phyloP scores from a whole-genome alignment of 768 basidiomycete genomes.

The Suillus subaureus region DNA sequence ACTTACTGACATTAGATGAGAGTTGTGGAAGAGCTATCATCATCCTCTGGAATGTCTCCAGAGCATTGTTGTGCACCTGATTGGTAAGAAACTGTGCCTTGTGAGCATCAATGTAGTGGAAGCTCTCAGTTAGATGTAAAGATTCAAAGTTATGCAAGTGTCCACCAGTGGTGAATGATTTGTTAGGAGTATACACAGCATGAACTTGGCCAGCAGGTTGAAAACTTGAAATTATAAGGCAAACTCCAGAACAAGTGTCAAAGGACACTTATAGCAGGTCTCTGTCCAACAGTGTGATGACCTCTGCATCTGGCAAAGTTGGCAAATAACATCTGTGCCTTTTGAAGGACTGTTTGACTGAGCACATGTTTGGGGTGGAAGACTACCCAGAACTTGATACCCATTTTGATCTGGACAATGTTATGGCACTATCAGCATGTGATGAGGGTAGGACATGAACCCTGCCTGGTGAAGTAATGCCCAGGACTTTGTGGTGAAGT shows the following conservation, averaged over 20 bases:
- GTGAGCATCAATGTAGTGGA: not conserved
- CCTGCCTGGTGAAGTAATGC: conserved; percentile 11
- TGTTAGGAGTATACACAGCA: not conserved
- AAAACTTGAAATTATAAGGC: not conserved
- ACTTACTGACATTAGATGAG: not conserved
- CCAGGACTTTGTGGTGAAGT: not conserved
- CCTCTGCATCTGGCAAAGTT: not conserved
- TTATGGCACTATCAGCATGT: conserved; percentile 13
- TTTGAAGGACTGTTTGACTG: not conserved
- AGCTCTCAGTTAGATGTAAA: not conserved
- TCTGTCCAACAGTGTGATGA: not conserved
- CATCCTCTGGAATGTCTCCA: not conserved
- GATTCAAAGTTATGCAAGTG: not conserved
- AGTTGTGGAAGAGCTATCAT: not conserved
- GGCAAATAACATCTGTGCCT: not conserved
- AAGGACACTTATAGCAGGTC: not conserved
- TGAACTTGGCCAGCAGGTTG: not conserved
- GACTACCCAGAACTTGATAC: conserved; percentile 15
- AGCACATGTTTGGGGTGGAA: not conserved
- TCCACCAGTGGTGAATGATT: not conserved
- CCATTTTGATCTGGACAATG: not conserved
- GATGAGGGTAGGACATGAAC: conserved; percentile 10
- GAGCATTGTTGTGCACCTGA: not conserved
- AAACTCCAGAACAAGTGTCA: not conserved
- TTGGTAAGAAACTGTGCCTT: not conserved